Base-by-base conservation (phyloP, 2,329 filamentous ascomycete genomes). In the Lachnellula subtilissima region DNA sequence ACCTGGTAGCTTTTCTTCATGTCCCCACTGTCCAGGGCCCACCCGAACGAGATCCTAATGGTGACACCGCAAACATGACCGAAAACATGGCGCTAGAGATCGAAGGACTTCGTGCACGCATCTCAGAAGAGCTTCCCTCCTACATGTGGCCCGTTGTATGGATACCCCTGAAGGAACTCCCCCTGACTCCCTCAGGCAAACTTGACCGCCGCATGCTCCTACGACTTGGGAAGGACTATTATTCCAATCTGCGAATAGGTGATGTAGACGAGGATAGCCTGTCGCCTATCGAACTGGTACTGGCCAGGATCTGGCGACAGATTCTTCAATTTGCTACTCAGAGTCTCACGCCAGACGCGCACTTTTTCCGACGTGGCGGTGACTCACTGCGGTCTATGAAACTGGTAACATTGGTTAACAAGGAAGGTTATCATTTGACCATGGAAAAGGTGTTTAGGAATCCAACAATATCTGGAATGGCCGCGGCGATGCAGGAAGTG, bases 251-350 rank as follows among this genome's bases (percentile, higher is more conserved):
- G 15, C 14, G 68, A 4, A 68, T 80, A 12, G 28, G 28, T 9
- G 28, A 28, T 28, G 8, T 8, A 3, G 28, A 28, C 8, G 28
- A 28, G 7, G 7, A 28, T 28, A 9, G 28, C 28, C 28, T 28
- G 9, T 28, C 28, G 8, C 28, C 28, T 28, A 28, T 28, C 28
- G 28, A 28, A 8, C 9, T 9, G 28, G 28, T 9, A 28, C 28
- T 28, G 28, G 28, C 28, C 28, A 28, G 7, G 9, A 28, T 28
- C 28, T 84, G 81, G 80, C 72, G 74, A 36, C 72, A 71, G 2
- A 73, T 81, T 1, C 67, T 83, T 32, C 67, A 65, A 1, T 66
- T 79, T 1, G 61, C 69, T 0, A 72, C 78, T 49, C 72, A 77
- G 2, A 70, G 76, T 1, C 80, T 53, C 50, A 49, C 46, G 23